A percentile compares a stretch with the other conserved stretches of the same genome.
These are phyloP conservation scores for Ceratocystis variospora DNA, from an alignment of 2,329 filamentous ascomycete genomes.

Conservation along the genomic window DNA sequence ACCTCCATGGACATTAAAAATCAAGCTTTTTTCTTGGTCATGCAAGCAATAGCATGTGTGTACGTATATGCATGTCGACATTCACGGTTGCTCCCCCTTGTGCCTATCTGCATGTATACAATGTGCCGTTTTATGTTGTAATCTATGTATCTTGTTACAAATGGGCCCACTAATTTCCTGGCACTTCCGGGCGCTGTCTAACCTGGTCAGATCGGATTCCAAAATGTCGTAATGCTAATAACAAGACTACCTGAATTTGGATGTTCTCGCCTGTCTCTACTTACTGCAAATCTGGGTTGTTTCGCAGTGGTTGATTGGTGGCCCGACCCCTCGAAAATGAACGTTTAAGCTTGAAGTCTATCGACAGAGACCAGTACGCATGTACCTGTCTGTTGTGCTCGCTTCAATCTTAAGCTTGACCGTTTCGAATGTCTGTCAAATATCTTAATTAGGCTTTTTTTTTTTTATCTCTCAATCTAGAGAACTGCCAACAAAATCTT, in stretches of 20 bases:
- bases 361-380: too few relatives aligned
- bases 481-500: neutral
- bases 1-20: too few relatives aligned
- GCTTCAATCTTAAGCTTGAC: neutral
- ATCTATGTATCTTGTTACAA: neutral
- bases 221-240: neutral
- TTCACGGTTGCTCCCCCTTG: too few relatives aligned
- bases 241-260: neutral
- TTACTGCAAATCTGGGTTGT: neutral
- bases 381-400: neutral
- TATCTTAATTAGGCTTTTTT: constrained; percentile 6
- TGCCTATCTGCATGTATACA: too few relatives aligned
- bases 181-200: neutral
- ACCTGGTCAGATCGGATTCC: neutral
- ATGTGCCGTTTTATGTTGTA: too few relatives aligned
- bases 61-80: too few relatives aligned
- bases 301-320: neutral
- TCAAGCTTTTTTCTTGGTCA: too few relatives aligned
- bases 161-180: neutral
- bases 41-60: too few relatives aligned
- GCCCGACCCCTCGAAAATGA: neutral
- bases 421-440: neutral
- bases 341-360: constrained; percentile 1
- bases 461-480: neutral
- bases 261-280: neutral